Base-by-base conservation (phyloP, 306 rosid genomes). In the Parietaria judaica region DNA sequence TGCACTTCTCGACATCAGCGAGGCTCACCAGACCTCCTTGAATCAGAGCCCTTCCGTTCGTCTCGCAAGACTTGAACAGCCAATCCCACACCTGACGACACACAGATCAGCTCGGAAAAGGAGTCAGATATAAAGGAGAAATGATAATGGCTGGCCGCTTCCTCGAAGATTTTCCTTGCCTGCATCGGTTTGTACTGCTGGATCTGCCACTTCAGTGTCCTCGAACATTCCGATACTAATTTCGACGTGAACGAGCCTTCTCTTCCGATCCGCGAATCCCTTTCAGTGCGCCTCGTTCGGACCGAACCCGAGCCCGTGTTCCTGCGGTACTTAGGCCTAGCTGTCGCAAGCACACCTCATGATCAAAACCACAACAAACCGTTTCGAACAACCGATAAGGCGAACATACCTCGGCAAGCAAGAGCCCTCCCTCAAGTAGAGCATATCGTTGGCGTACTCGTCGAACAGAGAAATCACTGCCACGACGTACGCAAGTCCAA, bases 401-500 rank as follows among this genome's bases (percentile, higher is more conserved):
- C 37, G 41, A 53, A 54, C 49, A 62, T 70, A 86, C 91, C 95
- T 86, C 49, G 97, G 95, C 58, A 89, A 75, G 78, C 95, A 82
- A 64, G 97, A 83, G 38, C 97, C 97, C 70, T 80, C 91, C 66
- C 85, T 76, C 84, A 89, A 64, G 76, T 76, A 78, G 64, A 89
- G 91, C 53, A 89, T 74, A 72, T 89, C 97, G 54, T 89, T 89
- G 13, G 74, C 91, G 58, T 89, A 86, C 74, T 89, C 97, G 65
- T 89, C 97, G 43, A 86, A 89, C 67, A 81, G 70, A 2, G 97
- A 89, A 69, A 89, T 81, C 64, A 75, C 91, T 4, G 97, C 74
- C 11, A 86, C 56, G 50, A 80, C 64, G 70, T 76, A 89, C 14
- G 91, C 85, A 68, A 89, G 74, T 51, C 97, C 97, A 78, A 89